phyloP scores from a whole-genome alignment of 2,329 filamentous ascomycete species.

The Raffaelea deltoideospora region DNA sequence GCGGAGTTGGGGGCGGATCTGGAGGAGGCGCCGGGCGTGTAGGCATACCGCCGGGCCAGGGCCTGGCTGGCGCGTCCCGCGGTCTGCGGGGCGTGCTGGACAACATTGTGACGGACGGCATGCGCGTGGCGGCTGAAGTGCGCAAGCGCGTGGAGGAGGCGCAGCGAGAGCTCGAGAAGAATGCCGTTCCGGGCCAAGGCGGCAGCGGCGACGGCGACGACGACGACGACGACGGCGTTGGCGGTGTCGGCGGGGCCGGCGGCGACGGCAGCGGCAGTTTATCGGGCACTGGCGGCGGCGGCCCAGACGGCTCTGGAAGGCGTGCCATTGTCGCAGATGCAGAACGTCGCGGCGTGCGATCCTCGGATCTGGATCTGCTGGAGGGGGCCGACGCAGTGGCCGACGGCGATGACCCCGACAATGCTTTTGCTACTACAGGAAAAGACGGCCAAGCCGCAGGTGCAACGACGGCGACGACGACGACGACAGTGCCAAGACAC shows the following conservation, averaged over 20 bases:
- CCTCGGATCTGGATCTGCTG: slow-evolving; percentile 54
- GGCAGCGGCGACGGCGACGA: slow-evolving; percentile 32
- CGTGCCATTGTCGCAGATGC: slow-evolving; percentile 26
- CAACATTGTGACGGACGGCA: slow-evolving; percentile 94
- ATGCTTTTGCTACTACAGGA: background rate
- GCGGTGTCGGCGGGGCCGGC: slow-evolving; percentile 48
- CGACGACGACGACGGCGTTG: background rate
- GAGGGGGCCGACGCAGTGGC: slow-evolving; percentile 62
- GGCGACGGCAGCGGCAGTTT: too few relatives aligned
- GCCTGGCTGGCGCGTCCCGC: slow-evolving; percentile 40
- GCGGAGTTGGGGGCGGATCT: background rate
- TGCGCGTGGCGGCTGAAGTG: slow-evolving; percentile 89
- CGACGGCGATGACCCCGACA: slow-evolving; percentile 20
- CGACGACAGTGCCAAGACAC: slow-evolving; percentile 4
- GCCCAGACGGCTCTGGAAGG: slow-evolving; percentile 9
- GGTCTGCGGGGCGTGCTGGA: slow-evolving; percentile 86
- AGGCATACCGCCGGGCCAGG: slow-evolving; percentile 4
- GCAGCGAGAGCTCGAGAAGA: slow-evolving; percentile 78
- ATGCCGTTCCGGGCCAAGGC: slow-evolving; percentile 41
- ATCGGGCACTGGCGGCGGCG: slow-evolving; percentile 13
- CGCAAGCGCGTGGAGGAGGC: slow-evolving; percentile 88
- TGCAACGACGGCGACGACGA: slow-evolving; percentile 1
- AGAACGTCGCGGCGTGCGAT: slow-evolving; percentile 48
- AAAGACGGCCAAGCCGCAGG: too few relatives aligned
- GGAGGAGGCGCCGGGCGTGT: slow-evolving; percentile 1